These are phyloP conservation scores for Aspergillus hancockii DNA, from an alignment of 495 filamentous ascomycete species.

Conservation along the genomic window DNA sequence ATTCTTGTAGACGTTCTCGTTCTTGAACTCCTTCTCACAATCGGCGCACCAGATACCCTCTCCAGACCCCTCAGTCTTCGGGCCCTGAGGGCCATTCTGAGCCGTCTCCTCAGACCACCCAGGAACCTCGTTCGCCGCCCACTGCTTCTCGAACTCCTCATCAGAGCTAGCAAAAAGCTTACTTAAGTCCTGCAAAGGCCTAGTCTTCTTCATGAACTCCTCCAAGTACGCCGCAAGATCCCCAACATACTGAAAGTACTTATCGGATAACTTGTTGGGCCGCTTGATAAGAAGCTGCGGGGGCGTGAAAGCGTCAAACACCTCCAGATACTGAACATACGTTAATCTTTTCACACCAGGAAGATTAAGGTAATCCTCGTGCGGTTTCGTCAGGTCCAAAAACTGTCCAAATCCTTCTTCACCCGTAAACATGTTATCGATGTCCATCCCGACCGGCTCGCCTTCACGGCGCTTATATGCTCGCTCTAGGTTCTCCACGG, in stretches of 20 bases:
- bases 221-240: conserved; percentile 80
- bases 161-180: conserved; percentile 75
- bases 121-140: conserved; percentile 73
- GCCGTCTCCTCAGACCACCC: conserved; percentile 72
- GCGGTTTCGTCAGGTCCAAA: conserved; percentile 79
- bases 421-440: conserved; percentile 92
- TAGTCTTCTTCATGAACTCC: conserved; percentile 75
- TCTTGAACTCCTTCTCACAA: conserved; percentile 93
- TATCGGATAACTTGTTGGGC: conserved; percentile 81
- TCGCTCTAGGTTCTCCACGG: conserved; percentile 89
- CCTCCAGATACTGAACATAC: conserved; percentile 88
- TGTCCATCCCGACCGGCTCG: conserved; percentile 60
- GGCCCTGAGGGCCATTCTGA: conserved; percentile 42
- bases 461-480: conserved; percentile 81
- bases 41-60: conserved; percentile 84
- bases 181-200: conserved; percentile 80
- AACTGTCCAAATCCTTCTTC: conserved; percentile 91
- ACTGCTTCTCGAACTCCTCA: conserved; percentile 78
- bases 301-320: conserved; percentile 82
- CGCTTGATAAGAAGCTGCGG: conserved; percentile 70
- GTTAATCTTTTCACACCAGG: conserved; percentile 77
- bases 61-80: conserved; percentile 57
- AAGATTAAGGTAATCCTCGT: conserved; percentile 89
- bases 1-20: conserved; percentile 88
- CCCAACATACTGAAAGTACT: conserved; percentile 88